Percentiles rank a stretch among this genome's conserved stretches.
phyloP scores from a whole-genome alignment of 176 grass and related monocot species.

The Poa annua region DNA sequence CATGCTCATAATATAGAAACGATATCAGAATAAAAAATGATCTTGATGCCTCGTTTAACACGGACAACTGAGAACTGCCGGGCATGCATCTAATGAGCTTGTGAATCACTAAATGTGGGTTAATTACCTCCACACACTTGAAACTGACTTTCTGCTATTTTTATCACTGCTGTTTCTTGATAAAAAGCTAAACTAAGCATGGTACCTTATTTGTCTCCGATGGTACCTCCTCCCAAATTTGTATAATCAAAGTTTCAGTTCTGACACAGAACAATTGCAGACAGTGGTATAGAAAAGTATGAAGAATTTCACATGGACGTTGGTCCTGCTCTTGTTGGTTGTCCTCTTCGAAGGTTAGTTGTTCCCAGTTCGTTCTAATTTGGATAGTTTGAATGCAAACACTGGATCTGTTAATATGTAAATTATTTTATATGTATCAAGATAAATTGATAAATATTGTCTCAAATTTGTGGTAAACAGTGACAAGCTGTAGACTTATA shows the following conservation, averaged over 20 bases:
- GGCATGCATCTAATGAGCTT: background rate
- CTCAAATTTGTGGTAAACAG: background rate
- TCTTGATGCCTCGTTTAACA: background rate
- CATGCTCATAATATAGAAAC: background rate
- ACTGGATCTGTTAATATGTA: background rate
- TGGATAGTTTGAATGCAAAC: background rate
- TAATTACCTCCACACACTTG: slow-evolving; percentile 5
- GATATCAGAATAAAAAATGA: background rate
- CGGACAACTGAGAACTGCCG: background rate
- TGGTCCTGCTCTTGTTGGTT: slow-evolving; percentile 27
- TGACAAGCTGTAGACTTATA: background rate
- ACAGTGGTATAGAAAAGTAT: slow-evolving; percentile 21
- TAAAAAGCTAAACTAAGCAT: background rate
- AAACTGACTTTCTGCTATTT: slow-evolving; percentile 37
- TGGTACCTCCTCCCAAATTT: slow-evolving; percentile 25
- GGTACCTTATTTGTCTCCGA: background rate
- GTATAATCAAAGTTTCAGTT: background rate
- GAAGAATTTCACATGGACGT: slow-evolving; percentile 29
- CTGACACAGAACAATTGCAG: background rate
- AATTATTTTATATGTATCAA: background rate
- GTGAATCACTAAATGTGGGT: background rate
- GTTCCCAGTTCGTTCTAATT: background rate
- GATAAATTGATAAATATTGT: background rate
- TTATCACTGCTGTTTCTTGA: background rate
- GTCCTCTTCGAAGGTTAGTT: slow-evolving; percentile 46